Evolutionary conservation across 331 rosid species (phyloP).

Genomic region (Phaseolus coccineus): DNA sequence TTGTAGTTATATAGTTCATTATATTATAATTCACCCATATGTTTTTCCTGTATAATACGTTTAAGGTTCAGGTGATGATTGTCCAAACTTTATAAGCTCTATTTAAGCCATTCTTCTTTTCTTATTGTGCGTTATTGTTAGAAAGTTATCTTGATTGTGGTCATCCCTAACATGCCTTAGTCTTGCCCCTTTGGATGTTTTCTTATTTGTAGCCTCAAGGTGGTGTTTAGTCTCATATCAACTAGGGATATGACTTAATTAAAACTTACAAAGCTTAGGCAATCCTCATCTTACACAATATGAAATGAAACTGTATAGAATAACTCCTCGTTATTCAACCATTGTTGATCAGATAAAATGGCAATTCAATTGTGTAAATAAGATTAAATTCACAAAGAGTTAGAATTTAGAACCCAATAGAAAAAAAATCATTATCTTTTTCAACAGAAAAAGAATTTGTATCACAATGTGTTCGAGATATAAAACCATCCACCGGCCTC

Average conservation of each 20-base stretch:
- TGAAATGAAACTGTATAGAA: neutral
- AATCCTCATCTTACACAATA: neutral
- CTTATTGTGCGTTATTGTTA: conserved; percentile 30
- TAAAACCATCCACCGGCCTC: conserved; percentile 25
- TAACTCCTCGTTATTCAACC: neutral
- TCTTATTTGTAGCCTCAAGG: neutral
- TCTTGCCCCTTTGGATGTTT: neutral
- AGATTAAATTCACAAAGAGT: conserved; percentile 6
- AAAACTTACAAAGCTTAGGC: neutral
- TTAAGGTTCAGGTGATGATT: neutral
- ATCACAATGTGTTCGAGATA: conserved; percentile 2
- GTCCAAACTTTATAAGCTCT: neutral
- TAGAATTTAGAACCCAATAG: conserved; percentile 16
- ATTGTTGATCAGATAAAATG: conserved; percentile 11
- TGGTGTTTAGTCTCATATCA: neutral
- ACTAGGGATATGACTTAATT: neutral
- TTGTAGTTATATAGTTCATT: conserved; percentile 31
- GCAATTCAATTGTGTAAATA: conserved; percentile 15
- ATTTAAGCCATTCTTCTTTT: neutral
- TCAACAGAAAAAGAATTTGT: neutral
- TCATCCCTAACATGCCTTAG: neutral
- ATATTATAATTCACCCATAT: neutral
- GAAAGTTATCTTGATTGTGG: neutral
- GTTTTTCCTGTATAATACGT: neutral
- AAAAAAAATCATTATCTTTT: conserved; percentile 6